These are phyloP conservation scores for Artemisia argyi DNA, from an alignment of 129 eudicot genomes.

Conservation along the genomic window DNA sequence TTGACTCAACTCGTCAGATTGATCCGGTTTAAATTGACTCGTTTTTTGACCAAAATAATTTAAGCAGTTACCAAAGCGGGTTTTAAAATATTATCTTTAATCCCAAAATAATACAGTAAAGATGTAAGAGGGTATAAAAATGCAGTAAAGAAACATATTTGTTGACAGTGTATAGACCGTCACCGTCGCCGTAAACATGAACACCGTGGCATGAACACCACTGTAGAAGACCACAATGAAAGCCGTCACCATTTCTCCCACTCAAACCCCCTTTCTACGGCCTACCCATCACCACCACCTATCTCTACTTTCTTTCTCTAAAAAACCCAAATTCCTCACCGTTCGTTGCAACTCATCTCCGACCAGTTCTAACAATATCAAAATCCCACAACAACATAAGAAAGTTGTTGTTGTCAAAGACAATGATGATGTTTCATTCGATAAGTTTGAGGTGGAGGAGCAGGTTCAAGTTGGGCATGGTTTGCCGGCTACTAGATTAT, in stretches of 20 bases:
- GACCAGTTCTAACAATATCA: not conserved
- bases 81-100: too few species aligned
- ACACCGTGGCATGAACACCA: not conserved
- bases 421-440: conserved; percentile 3
- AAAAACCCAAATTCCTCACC: conserved; percentile 2
- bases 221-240: not conserved
- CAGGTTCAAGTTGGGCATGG: conserved; percentile 28
- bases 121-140: too few species aligned
- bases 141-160: too few species aligned
- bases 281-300: not conserved
- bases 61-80: too few species aligned
- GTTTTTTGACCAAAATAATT: too few species aligned
- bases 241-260: not conserved
- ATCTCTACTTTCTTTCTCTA: not conserved
- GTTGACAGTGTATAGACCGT: too few species aligned
- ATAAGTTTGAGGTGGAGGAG: conserved; percentile 2
- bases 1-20: too few species aligned
- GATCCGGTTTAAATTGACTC: too few species aligned
- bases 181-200: too few species aligned
- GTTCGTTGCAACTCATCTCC: conserved; percentile 14
- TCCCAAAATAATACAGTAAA: too few species aligned
- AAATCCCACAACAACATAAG: not conserved
- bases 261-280: conserved; percentile 10
- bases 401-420: not conserved
- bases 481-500: conserved; percentile 23